Evolutionary conservation across 2,329 filamentous ascomycete genomes (phyloP), one percentile per base, ranked within the genome.

Genomic region (Verticillium zaregamsianum): DNA sequence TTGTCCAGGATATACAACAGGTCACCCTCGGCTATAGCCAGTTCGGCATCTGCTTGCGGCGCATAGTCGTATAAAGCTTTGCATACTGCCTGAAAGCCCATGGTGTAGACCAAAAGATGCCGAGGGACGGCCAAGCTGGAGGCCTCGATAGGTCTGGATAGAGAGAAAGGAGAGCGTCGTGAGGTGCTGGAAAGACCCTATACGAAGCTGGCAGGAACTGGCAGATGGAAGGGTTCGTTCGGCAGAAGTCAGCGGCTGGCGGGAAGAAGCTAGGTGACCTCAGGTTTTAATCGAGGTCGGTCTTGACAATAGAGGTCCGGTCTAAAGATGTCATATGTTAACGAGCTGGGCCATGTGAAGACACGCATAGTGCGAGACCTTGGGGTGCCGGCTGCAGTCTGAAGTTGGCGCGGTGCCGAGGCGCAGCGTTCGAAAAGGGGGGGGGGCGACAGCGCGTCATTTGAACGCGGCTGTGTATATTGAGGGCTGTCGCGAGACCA

Each of bases 51-150:
- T 69, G 87, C 88, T 76, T 96, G 92, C 65, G 94, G 92, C 73
- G 84, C 83, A 80, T 98, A 98, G 80, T 97, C 93, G 82, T 96
- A 98, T 71, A 97, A 73, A 71, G 93, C 94, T 74, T 87, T 90
- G 81, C 92, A 97, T 68, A 98, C 88, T 70, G 92, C 93, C 71
- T 96, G 79, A 81, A 98, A 98, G 67, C 90, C 92, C 93, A 97
- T 97, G 61, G 62, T 67, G 25, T 32, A n/a, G 15, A 20, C 17
- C 20, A 20, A n/a, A 20, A 25, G 20, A 25, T 20, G n/a, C 20
- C 45, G n/a, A 52, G 23, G 3, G 9, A 23, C n/a, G 45, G 20
- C 45, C 4, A 23, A 9, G 3, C n/a, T 25, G 8, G 20, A 23
- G 45, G 8, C 8, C 12, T 25, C 12, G 45, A 20, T 14, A 8